phyloP scores from a whole-genome alignment of 2,329 filamentous ascomycete species.

The Paecilomyces formosus region DNA sequence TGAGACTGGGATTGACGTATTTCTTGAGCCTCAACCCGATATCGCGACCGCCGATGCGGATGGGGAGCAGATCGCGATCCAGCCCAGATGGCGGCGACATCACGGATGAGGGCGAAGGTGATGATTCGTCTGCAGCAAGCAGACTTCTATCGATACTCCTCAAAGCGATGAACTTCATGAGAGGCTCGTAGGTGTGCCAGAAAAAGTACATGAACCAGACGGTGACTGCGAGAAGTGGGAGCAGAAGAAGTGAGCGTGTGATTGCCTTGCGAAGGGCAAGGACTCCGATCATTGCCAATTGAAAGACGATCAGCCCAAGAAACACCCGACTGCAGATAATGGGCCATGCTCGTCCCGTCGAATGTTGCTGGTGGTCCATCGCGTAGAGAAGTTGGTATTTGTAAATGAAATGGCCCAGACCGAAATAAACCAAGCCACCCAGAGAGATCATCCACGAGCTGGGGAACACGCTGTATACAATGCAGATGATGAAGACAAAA shows the following conservation, averaged over 20 bases:
- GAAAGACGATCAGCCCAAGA: slow-evolving; percentile 78
- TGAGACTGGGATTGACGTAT: slow-evolving; percentile 41
- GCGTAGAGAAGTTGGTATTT: slow-evolving; percentile 97
- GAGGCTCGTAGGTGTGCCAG: slow-evolving; percentile 69
- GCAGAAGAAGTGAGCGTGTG: slow-evolving; percentile 61
- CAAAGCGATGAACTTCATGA: slow-evolving; percentile 88
- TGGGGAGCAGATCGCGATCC: slow-evolving; percentile 35
- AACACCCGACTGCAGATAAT: slow-evolving; percentile 94
- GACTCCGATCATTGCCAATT: slow-evolving; percentile 82
- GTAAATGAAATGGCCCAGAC: slow-evolving; percentile 77
- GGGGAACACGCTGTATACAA: slow-evolving; percentile 84
- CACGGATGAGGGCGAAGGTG: slow-evolving; percentile 28
- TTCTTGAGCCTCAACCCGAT: slow-evolving; percentile 34
- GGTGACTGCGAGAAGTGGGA: slow-evolving; percentile 71
- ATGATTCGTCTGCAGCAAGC: slow-evolving; percentile 33
- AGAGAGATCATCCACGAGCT: slow-evolving; percentile 74
- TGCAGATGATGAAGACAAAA: slow-evolving; percentile 87
- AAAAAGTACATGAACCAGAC: slow-evolving; percentile 88
- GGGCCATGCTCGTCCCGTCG: slow-evolving; percentile 87
- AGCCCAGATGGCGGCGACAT: slow-evolving; percentile 35
- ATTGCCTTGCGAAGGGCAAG: slow-evolving; percentile 69
- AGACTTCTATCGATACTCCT: slow-evolving; percentile 67
- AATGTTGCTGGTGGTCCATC: slow-evolving; percentile 91
- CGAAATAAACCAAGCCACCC: slow-evolving; percentile 59
- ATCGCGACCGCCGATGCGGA: slow-evolving; percentile 33